These are phyloP conservation scores for Heterobasidion annosum DNA, from an alignment of 1,284 basidiomycete genomes.

Conservation along the genomic window DNA sequence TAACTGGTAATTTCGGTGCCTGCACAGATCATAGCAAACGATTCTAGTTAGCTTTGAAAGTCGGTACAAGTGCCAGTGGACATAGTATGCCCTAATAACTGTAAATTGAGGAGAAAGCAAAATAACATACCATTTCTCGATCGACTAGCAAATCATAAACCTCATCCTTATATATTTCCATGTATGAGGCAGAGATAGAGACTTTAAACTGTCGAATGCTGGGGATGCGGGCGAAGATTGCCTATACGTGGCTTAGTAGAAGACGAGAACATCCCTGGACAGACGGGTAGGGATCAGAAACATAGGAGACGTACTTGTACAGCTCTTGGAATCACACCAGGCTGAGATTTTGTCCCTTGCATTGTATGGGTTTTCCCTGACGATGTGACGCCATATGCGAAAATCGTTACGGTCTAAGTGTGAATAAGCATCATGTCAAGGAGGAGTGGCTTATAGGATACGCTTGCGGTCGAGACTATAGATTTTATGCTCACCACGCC, in stretches of 20 bases:
- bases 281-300: not conserved
- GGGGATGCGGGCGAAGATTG: conserved; percentile 15
- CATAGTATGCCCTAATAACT: not conserved
- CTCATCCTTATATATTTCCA: conserved; percentile 85
- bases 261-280: not conserved
- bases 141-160: conserved; percentile 73
- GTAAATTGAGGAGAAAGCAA: not conserved
- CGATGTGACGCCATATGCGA: conserved; percentile 77
- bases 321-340: conserved; percentile 74
- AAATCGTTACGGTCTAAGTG: conserved; percentile 67
- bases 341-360: conserved; percentile 61
- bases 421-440: not conserved
- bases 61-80: not conserved
- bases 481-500: conserved; percentile 40
- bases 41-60: not conserved
- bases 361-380: conserved; percentile 83
- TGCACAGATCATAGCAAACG: conserved; percentile 17
- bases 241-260: conserved; percentile 11
- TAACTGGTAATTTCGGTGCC: conserved; percentile 74
- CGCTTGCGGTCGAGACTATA: no score
- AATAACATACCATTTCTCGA: conserved; percentile 44
- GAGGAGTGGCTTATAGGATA: not conserved
- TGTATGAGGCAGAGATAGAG: conserved; percentile 57
- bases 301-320: conserved; percentile 38
- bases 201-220: conserved; percentile 21